Conservation (phyloP, 495 filamentous ascomycete species). For the Penicillium antarcticum region DNA sequence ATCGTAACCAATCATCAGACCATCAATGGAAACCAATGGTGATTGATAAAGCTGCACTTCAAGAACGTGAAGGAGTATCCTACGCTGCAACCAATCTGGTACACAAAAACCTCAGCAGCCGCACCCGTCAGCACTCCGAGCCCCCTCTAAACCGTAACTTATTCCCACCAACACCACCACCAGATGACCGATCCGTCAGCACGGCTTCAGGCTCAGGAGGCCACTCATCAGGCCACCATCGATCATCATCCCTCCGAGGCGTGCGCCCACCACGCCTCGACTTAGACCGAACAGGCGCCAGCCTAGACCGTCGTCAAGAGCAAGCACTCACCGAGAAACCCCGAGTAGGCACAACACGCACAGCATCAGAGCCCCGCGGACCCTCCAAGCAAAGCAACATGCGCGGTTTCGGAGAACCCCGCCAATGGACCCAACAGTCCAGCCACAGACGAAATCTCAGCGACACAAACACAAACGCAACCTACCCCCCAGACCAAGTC, state of each 20-base stretch:
- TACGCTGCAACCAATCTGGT: slow-evolving; percentile 90
- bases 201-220: slow-evolving; percentile 10
- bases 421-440: slow-evolving; percentile 12
- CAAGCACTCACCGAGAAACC: slow-evolving; percentile 32
- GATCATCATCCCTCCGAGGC: slow-evolving; percentile 28
- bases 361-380: slow-evolving; percentile 53
- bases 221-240: slow-evolving; percentile 12
- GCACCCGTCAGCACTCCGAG: slow-evolving; percentile 77
- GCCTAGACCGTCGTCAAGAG: slow-evolving; percentile 23
- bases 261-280: slow-evolving; percentile 40
- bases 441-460: slow-evolving; percentile 32
- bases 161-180: slow-evolving; percentile 94
- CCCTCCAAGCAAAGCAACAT: slow-evolving; percentile 26
- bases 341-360: slow-evolving; percentile 50
- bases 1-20: slow-evolving; percentile 42
- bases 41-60: slow-evolving; percentile 40
- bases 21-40: slow-evolving; percentile 22
- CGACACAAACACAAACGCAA: slow-evolving; percentile 30
- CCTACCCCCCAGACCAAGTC: slow-evolving; percentile 28
- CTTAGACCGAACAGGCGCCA: slow-evolving; percentile 32
- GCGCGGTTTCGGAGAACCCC: slow-evolving; percentile 21
- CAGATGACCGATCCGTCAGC: slow-evolving; percentile 64
- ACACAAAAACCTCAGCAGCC: slow-evolving; percentile 71
- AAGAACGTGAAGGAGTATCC: slow-evolving; percentile 84
- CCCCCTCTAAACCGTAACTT: slow-evolving; percentile 81